Conservation (phyloP, 2,329 filamentous ascomycete species). For the Xylariaceae sp. region DNA sequence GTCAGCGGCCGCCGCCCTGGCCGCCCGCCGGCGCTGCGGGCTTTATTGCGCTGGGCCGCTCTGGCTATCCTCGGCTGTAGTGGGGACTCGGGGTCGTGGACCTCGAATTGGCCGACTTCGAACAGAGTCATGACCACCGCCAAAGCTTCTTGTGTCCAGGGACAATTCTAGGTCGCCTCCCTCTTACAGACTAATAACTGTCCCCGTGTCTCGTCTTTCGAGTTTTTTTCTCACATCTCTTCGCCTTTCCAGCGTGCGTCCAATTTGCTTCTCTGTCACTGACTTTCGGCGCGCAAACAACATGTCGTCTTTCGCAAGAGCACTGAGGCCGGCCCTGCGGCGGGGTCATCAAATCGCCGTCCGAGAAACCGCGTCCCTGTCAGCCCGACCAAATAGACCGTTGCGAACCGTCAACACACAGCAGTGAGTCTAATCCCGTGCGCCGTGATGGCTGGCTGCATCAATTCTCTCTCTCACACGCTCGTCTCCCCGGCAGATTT, state of each 20-base stretch:
- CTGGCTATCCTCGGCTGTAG: conserved; percentile 15
- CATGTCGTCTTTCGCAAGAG: conserved; percentile 45
- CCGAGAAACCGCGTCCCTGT: conserved; percentile 18
- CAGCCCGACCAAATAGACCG: conserved; percentile 19
- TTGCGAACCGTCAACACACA: conserved; percentile 21
- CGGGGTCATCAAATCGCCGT: conserved; percentile 31
- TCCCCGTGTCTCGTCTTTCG: too few species aligned
- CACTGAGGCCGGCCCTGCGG: conserved; percentile 43
- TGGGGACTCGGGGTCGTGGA: neutral
- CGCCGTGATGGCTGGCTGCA: too few species aligned
- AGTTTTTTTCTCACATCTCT: too few species aligned
- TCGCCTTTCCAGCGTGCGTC: neutral
- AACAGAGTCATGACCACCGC: too few species aligned
- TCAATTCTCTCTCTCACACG: too few species aligned
- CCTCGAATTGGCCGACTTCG: conserved; percentile 2
- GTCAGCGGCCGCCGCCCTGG: too few species aligned
- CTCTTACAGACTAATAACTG: too few species aligned
- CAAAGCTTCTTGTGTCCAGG: too few species aligned
- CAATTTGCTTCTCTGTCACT: neutral
- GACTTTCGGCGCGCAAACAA: too few species aligned
- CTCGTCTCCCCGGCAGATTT: conserved; percentile 5
- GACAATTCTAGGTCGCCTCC: too few species aligned
- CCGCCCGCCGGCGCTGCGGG: too few species aligned
- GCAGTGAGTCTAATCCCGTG: conserved; percentile 22
- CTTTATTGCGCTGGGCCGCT: too few species aligned